Evolutionary conservation across 1,284 basidiomycete genomes (phyloP), one percentile per base, ranked within the genome.

Genomic region (Sanghuangporus weigelae): DNA sequence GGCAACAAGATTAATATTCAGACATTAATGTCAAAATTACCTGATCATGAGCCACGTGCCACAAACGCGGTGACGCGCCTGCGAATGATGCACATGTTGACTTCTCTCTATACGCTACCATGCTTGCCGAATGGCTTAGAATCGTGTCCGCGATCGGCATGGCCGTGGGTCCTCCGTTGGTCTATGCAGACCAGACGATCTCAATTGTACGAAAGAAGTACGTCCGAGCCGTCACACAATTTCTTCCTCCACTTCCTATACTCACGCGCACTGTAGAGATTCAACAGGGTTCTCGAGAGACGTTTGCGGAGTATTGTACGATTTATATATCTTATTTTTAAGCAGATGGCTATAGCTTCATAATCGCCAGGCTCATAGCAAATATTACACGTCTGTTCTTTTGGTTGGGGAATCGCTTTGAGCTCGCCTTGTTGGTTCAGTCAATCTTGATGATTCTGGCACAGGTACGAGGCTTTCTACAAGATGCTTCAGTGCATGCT

Each of bases 301-400:
- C 72, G 85, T 92, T 63, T 92, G 89, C 70, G 90, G 87, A 8
- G 90, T 93, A 66, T 74, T 93, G 87, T 89, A 68, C 72, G 78
- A 60, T 48, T 67, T 63, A 31, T 59, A 59, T 39, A 23, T 12
- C 46, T 46, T 61, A 48, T 16, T 42, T 42, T 46, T 57, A 63
- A 69, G 59, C 66, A 40, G 19, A 23, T 36, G 63, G 11, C 50
- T 21, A 64, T 44, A 53, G 31, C 56, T 58, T 16, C 16, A 64
- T 23, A 57, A 46, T 23, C 31, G 62, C 11, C 65, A 91, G 89
- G 66, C 78, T 92, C 46, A 79, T 92, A 66, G 90, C 92, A 58
- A 93, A 93, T 73, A 90, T 93, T 61, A 87, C 87, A 21, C 80
- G 91, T 70, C 92, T 90, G 74, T 93, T 94, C 78, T 93, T 93